Evolutionary conservation across 192 early-diverging fungal genomes (phyloP).

Genomic region (Umbelopsis ramanniana): DNA sequence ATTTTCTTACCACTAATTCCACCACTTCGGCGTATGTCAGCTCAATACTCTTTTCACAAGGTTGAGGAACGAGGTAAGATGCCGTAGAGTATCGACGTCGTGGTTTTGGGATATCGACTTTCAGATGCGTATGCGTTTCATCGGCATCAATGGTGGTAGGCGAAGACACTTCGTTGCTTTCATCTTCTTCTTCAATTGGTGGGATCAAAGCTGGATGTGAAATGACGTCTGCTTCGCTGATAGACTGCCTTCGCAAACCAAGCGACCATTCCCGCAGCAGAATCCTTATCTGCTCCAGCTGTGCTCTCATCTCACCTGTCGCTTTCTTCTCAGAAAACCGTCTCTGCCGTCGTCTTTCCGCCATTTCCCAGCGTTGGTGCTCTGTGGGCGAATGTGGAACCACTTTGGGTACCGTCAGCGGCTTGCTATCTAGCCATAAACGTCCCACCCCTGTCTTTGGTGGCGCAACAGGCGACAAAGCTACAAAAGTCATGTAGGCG

Average conservation of each 20-base stretch:
- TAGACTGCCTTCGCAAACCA: conserved; percentile 29
- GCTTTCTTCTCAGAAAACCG: conserved; percentile 42
- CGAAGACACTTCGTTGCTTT: neutral
- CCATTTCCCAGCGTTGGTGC: conserved; percentile 57
- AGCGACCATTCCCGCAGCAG: conserved; percentile 51
- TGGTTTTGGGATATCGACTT: too few relatives aligned
- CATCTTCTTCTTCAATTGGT: conserved; percentile 20
- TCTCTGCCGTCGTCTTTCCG: conserved; percentile 53
- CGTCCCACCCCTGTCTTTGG: conserved; percentile 34
- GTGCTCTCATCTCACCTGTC: conserved; percentile 30
- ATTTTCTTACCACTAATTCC: conserved; percentile 49
- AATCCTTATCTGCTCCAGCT: conserved; percentile 44
- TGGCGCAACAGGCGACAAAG: conserved; percentile 38
- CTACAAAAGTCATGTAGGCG: conserved; percentile 72
- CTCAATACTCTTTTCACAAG: conserved; percentile 38
- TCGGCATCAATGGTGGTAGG: neutral
- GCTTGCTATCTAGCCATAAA: conserved; percentile 14
- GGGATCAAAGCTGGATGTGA: conserved; percentile 32
- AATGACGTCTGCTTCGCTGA: conserved; percentile 27
- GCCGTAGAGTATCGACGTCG: neutral
- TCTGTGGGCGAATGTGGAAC: conserved; percentile 56
- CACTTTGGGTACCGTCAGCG: conserved; percentile 54
- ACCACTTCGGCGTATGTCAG: conserved; percentile 63
- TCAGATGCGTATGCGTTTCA: neutral
- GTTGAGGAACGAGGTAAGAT: conserved; percentile 7